phyloP scores from a whole-genome alignment of 495 filamentous ascomycete species.

The Hypoxylon subgilvum region DNA sequence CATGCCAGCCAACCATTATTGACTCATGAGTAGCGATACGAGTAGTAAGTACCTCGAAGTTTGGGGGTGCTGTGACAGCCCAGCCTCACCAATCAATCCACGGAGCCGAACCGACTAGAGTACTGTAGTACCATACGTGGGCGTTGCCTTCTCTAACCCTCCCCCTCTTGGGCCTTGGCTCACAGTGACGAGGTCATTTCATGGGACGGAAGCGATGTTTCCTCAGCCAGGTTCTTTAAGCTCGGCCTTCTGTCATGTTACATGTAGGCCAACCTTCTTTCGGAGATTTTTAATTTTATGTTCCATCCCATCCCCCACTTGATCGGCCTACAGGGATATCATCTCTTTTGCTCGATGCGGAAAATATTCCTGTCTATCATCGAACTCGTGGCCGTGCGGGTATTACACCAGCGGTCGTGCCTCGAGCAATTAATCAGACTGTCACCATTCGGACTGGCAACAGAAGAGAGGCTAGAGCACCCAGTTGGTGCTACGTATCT shows the following conservation, averaged over 20 bases:
- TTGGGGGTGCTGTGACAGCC: slow-evolving; percentile 7
- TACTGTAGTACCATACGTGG: slow-evolving; percentile 7
- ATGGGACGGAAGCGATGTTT: slow-evolving; percentile 4
- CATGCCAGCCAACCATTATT: slow-evolving; percentile 2
- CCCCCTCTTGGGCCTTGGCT: too few relatives aligned
- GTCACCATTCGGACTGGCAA: background rate
- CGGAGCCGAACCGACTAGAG: slow-evolving; percentile 7
- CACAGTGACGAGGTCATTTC: slow-evolving; percentile 22
- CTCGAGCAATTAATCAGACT: slow-evolving; percentile 1
- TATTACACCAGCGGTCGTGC: background rate
- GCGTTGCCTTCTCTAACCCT: background rate
- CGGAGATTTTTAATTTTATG: slow-evolving; percentile 39
- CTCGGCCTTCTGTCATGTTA: slow-evolving; percentile 12
- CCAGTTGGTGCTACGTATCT: background rate
- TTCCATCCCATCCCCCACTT: slow-evolving; percentile 30
- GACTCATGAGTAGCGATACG: slow-evolving; percentile 6
- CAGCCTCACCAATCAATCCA: slow-evolving; percentile 13
- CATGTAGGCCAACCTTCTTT: slow-evolving; percentile 36
- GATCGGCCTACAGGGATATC: slow-evolving; percentile 21
- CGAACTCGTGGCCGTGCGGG: slow-evolving; percentile 6
- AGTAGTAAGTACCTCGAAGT: background rate
- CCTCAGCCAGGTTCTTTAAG: slow-evolving; percentile 11
- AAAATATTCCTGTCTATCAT: slow-evolving; percentile 7
- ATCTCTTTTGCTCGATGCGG: slow-evolving; percentile 21
- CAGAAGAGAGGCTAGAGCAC: background rate